Percentiles rank a stretch among this genome's conserved stretches.
phyloP scores from a whole-genome alignment of 495 filamentous ascomycete species.

The Pseudoneurospora amorphoporcata region DNA sequence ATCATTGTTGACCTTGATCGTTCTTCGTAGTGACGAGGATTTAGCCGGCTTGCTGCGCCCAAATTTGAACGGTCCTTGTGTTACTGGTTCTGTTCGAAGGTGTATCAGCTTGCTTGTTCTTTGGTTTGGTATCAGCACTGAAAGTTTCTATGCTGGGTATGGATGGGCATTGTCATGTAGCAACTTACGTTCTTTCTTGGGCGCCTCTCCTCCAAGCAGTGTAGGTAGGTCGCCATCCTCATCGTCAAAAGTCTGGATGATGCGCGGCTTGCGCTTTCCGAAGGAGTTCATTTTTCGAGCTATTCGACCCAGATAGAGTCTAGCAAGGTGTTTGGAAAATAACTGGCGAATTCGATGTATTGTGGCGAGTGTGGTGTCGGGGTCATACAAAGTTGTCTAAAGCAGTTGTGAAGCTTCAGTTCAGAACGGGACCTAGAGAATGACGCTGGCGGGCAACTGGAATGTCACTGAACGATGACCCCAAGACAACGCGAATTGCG shows the following conservation, averaged over 20 bases:
- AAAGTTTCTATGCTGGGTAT: slow-evolving; percentile 4
- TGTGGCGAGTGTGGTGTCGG: not conserved
- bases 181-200: slow-evolving; percentile 26
- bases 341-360: not conserved
- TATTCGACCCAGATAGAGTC: not conserved
- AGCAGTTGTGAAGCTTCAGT: not conserved
- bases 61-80: slow-evolving; percentile 32
- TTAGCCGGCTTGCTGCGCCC: slow-evolving; percentile 36
- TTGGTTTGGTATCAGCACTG: slow-evolving; percentile 19
- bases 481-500: slow-evolving; percentile 12
- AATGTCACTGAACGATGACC: not conserved
- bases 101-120: slow-evolving; percentile 29
- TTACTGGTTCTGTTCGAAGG: slow-evolving; percentile 18
- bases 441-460: not conserved
- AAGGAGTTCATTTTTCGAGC: slow-evolving; percentile 49
- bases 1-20: slow-evolving; percentile 31
- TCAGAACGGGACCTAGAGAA: not conserved
- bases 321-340: not conserved
- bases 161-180: not conserved
- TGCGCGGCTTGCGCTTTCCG: slow-evolving; percentile 60
- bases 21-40: slow-evolving; percentile 40
- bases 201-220: slow-evolving; percentile 21
- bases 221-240: slow-evolving; percentile 34
- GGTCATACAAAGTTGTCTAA: not conserved
- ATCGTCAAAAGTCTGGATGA: slow-evolving; percentile 60